Evolutionary conservation across 1,139 yeast genomes (phyloP), one percentile per base, ranked within the genome.

Genomic region (Kurtzmaniella quercitrusa): DNA sequence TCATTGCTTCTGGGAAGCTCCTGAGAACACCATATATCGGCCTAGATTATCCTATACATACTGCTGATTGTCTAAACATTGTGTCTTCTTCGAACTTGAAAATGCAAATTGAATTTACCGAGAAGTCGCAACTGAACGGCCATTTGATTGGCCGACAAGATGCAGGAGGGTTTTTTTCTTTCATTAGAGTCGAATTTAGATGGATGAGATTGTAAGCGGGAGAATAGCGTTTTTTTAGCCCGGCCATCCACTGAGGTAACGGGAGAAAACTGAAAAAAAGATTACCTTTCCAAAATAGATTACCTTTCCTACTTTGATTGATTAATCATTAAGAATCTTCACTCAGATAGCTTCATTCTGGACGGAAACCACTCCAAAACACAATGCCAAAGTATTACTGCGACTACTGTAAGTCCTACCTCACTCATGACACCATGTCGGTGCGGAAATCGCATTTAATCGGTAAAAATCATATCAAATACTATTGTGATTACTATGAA

Each of bases 381-480:
- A 21, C 23, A 21, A 75, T 76, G 81, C 77, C 79, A 5, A 77
- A 74, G 53, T 85, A 83, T 62, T 86, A 84, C 64, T 90, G 97
- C 65, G 95, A 86, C 56, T 90, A 89, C 59, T 90, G 97, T 61
- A 83, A 82, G 63, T 81, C 91, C 19, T 85, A 85, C 56, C 70
- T 90, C 48, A 90, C 96, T 2, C 97, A 90, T 59, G 96, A 89
- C 63, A 85, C 95, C 25, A 72, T 82, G 59, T 85, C 95, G 65
- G 97, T 90, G 43, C 69, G 96, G 38, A 83, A 85, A 57, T 83
- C 91, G 37, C 98, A 91, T 63, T 66, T 87, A 41, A 69, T 77
- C 41, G 98, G 98, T 12, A 79, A 80, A 55, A 84, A 86, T 59
- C 98, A 91, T 60, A 72, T 87, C 42, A 76, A 79, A 52, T 74